Evolutionary conservation across 306 rosid genomes (phyloP).

Genomic region (Crataegus laevigata): DNA sequence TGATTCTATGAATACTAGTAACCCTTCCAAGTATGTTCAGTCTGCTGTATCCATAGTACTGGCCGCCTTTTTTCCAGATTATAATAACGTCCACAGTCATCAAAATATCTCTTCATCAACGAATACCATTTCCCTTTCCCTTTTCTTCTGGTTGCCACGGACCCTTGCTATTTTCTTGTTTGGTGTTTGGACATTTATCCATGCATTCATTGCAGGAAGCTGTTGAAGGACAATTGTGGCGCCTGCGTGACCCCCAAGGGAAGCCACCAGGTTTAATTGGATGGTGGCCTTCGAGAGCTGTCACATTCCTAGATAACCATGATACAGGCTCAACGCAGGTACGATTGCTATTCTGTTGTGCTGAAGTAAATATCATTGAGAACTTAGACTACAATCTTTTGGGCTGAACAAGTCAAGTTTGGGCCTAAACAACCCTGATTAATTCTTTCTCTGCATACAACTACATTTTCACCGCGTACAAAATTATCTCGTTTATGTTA

Average conservation of each 20-base stretch:
- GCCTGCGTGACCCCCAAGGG: slow-evolving; percentile 65
- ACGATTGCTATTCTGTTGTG: not conserved
- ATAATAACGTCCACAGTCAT: not conserved
- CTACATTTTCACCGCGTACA: not conserved
- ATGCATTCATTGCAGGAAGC: slow-evolving; percentile 57
- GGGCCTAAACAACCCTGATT: slow-evolving; percentile 1
- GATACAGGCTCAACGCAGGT: slow-evolving; percentile 98
- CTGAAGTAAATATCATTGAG: not conserved
- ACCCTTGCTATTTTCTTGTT: not conserved
- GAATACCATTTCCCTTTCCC: not conserved
- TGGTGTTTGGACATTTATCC: not conserved
- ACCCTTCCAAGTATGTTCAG: not conserved
- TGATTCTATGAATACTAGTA: not conserved
- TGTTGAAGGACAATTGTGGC: slow-evolving; percentile 77
- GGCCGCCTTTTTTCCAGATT: not conserved
- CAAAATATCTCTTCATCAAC: not conserved
- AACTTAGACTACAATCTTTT: not conserved
- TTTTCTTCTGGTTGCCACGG: not conserved
- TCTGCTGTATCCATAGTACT: not conserved
- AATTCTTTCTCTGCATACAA: not conserved
- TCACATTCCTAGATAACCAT: slow-evolving; percentile 79
- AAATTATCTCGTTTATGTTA: not conserved
- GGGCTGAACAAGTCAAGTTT: not conserved
- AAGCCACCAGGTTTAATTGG: slow-evolving; percentile 89
- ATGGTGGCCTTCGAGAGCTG: slow-evolving; percentile 92